Evolutionary conservation across 2,329 filamentous ascomycete species (phyloP), one percentile per base, ranked within the genome.

Genomic region (Cladosporium phlei): DNA sequence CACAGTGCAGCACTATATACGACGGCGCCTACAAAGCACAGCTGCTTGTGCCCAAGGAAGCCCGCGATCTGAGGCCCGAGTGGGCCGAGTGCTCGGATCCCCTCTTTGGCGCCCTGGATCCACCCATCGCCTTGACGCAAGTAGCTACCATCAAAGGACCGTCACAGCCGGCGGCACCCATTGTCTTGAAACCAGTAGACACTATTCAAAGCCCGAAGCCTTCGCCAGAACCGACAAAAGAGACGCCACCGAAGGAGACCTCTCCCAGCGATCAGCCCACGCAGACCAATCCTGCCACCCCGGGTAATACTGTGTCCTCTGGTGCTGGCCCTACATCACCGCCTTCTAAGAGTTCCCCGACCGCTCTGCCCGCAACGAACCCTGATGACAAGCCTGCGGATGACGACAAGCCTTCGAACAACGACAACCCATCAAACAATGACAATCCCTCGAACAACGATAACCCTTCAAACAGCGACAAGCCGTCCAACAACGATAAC

Each of bases 1-100:
- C 45, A 12, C 29, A 47, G 10, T 47, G 45, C 21, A 47, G 38
- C 45, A 47, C 45, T 5, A 47, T 47, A 11, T 47, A 33, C 37
- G 45, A 47, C 12, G 45, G 30, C 6, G 45, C 29, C 7, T 47
- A 47, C 10, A 10, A 29, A 3, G 45, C 45, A 21, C 45, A 47
- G 22, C 37, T 47, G 3, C 9, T 42, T 19, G 45, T 47, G 1
- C 45, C 45, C 4, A 16, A 28, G 1, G 6, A 47, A 27, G 24
- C 42, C 7, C 45, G 45, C 5, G 5, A 27, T 3, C 17, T 47
- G n/a, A 27, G 38, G 9, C 28, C 45, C 5, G 45, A 39, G 3
- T 47, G 45, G 45, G 45, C 28, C 7, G 28, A 12, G 3, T 47
- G 45, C 30, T 40, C 19, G 9, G 35, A 39, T 22, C 35, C 38